A percentile compares a stretch with the other conserved stretches of the same genome.
Conservation (phyloP, 1,284 basidiomycete species). For the Marasmius sp. region DNA sequence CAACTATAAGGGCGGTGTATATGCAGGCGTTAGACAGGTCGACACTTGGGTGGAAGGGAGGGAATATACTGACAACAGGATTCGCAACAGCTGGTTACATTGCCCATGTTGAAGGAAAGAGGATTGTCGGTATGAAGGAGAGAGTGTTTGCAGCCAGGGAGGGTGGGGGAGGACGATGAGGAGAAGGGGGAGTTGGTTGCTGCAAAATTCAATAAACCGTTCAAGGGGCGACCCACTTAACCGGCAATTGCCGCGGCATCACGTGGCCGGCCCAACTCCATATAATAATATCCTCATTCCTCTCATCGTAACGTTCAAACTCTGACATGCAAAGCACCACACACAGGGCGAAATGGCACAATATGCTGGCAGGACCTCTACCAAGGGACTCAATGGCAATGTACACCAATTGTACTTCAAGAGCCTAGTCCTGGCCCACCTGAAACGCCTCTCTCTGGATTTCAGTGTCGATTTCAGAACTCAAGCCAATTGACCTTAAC, state of each 20-base stretch:
- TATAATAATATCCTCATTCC: neutral
- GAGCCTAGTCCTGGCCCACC: too few species aligned
- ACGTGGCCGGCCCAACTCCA: neutral
- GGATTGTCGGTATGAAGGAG: conserved; percentile 3
- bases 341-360: too few species aligned
- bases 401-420: too few species aligned
- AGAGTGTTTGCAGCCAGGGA: neutral
- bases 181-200: conserved; percentile 3
- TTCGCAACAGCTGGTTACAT: conserved; percentile 74
- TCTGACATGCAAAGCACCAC: neutral
- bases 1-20: conserved; percentile 45
- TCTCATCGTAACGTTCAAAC: neutral
- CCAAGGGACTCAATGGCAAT: too few species aligned
- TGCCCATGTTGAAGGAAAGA: conserved; percentile 38
- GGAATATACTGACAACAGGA: conserved; percentile 61
- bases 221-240: neutral
- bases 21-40: neutral
- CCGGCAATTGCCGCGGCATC: neutral
- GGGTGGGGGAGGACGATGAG: neutral
- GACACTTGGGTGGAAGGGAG: conserved; percentile 6
- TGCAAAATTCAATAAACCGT: conserved; percentile 1
- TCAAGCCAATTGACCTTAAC: too few species aligned
- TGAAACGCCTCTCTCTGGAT: too few species aligned
- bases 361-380: too few species aligned
- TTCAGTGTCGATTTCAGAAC: too few species aligned